phyloP scores from a whole-genome alignment of 2,329 filamentous ascomycete genomes.

The Chrysoporthe cubensis region DNA sequence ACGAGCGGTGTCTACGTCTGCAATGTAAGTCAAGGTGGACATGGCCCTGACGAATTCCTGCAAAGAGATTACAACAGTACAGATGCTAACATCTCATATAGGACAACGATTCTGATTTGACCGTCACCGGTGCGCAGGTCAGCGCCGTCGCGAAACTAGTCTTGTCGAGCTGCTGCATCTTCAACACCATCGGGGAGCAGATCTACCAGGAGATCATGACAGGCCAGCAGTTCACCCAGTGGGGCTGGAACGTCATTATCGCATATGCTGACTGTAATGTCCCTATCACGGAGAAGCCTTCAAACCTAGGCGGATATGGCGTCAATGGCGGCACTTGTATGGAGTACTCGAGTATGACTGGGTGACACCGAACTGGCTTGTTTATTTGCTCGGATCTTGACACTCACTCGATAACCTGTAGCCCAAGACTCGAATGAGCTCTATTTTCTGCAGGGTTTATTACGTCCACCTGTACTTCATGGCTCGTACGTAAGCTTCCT shows the following conservation, averaged over 20 bases:
- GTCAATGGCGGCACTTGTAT: constrained; percentile 10
- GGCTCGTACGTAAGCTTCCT: too few species aligned
- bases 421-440: not conserved
- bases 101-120: constrained; percentile 10
- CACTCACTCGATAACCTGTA: not conserved
- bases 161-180: constrained; percentile 12
- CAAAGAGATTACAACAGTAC: not conserved
- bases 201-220: constrained; percentile 2
- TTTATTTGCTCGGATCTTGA: not conserved
- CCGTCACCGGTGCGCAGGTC: constrained; percentile 10
- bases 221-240: constrained; percentile 27
- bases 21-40: constrained; percentile 11
- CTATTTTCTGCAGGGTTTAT: not conserved
- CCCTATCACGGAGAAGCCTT: constrained; percentile 3
- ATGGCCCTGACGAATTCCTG: not conserved
- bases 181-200: not conserved
- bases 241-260: constrained; percentile 20
- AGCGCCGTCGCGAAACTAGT: not conserved
- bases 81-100: not conserved
- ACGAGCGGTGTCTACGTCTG: constrained; percentile 25
- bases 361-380: not conserved
- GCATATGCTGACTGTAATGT: constrained; percentile 21
- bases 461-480: not conserved
- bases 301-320: constrained; percentile 10
- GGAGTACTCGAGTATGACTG: not conserved